Evolutionary conservation across 495 filamentous ascomycete genomes (phyloP).

Genomic region (Daldinia grandis): DNA sequence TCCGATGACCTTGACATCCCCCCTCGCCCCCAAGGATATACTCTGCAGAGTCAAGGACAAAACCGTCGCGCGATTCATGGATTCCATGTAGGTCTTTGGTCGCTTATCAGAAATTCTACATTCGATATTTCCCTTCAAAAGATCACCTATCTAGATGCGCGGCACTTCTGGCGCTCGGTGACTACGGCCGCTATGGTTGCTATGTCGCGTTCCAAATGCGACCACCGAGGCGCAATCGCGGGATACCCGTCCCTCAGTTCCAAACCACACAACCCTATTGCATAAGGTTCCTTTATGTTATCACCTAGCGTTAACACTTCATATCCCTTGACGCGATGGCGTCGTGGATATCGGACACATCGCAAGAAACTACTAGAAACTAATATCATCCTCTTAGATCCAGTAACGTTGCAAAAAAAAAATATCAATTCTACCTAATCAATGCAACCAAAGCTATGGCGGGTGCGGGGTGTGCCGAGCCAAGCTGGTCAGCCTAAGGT

Average conservation of each 20-base stretch:
- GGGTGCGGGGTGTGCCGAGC: conserved; percentile 24
- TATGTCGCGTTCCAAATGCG: conserved; percentile 8
- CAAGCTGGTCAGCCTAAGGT: conserved; percentile 30
- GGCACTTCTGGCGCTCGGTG: neutral
- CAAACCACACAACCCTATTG: neutral
- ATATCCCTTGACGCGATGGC: neutral
- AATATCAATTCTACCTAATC: conserved; percentile 8
- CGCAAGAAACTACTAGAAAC: conserved; percentile 7
- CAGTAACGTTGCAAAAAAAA: conserved; percentile 43
- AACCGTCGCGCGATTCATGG: conserved; percentile 13
- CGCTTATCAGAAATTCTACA: conserved; percentile 14
- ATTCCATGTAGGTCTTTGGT: conserved; percentile 5
- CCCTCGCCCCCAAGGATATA: conserved; percentile 3
- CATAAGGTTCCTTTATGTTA: neutral
- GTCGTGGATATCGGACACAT: conserved; percentile 7
- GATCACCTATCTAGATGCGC: conserved; percentile 15
- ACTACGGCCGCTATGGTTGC: conserved; percentile 1
- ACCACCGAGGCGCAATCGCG: conserved; percentile 11
- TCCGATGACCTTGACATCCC: conserved; percentile 17
- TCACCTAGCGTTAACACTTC: neutral
- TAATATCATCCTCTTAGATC: conserved; percentile 13
- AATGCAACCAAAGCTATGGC: conserved; percentile 35
- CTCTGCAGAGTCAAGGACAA: conserved; percentile 14
- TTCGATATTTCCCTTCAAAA: neutral
- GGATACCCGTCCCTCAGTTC: conserved; percentile 16